phyloP scores from a whole-genome alignment of 1,284 basidiomycete species.

The Cystobasidium pallidum region DNA sequence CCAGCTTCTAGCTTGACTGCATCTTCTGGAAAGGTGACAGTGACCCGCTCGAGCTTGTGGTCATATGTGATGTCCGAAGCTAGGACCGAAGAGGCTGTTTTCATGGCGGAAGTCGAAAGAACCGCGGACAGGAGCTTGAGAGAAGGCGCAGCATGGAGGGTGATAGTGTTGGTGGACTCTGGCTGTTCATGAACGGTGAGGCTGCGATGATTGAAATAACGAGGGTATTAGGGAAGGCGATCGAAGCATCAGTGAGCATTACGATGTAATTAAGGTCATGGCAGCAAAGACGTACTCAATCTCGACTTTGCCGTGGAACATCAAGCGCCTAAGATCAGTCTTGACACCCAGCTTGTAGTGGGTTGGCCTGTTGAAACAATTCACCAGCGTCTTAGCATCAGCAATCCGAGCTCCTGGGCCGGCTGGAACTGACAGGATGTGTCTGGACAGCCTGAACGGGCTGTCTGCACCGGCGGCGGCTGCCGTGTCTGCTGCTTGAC shows the following conservation, averaged over 20 bases:
- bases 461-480: conserved; percentile 16
- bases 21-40: conserved; percentile 45
- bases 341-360: conserved; percentile 61
- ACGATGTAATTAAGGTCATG: background rate
- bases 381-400: background rate
- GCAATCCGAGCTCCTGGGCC: background rate
- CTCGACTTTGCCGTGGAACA: conserved; percentile 77
- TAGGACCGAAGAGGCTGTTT: conserved; percentile 46
- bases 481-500: background rate
- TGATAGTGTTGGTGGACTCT: conserved; percentile 15
- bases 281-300: conserved; percentile 66
- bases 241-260: too few species aligned
- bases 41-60: conserved; percentile 43
- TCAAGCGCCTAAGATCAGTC: conserved; percentile 75
- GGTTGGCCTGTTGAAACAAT: conserved; percentile 17
- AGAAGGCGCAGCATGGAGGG: conserved; percentile 63
- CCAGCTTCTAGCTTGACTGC: conserved; percentile 25
- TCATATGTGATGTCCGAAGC: conserved; percentile 43
- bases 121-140: conserved; percentile 71
- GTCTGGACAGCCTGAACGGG: conserved; percentile 36
- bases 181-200: conserved; percentile 21
- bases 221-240: too few species aligned
- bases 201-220: conserved; percentile 30
- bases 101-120: conserved; percentile 56
- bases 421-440: conserved; percentile 25